Evolutionary conservation across 345 rosid species (phyloP).

Genomic region (Limnanthes douglasii): DNA sequence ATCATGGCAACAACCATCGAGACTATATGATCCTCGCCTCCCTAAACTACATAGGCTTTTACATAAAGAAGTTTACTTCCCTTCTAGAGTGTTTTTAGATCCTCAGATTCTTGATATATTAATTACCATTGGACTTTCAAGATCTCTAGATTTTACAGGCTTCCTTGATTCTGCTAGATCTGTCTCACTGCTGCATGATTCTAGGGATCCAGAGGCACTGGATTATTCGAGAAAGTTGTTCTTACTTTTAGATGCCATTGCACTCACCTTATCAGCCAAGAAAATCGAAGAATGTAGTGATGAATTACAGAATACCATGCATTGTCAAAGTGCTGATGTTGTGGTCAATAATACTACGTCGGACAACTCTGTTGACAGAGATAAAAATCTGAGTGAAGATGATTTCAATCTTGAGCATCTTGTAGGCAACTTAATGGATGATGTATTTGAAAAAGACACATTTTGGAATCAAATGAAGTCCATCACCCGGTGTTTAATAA

Average conservation of each 20-base stretch:
- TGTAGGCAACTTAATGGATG: slow-evolving; percentile 28
- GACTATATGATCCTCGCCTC: slow-evolving; percentile 90
- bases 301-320: slow-evolving; percentile 16
- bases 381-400: slow-evolving; percentile 16
- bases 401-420: slow-evolving; percentile 24
- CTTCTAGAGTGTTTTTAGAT: slow-evolving; percentile 54
- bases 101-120: slow-evolving; percentile 59
- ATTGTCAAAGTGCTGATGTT: too few relatives aligned
- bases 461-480: slow-evolving; percentile 79
- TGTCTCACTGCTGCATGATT: slow-evolving; percentile 44
- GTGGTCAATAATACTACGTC: slow-evolving; percentile 8
- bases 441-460: slow-evolving; percentile 52
- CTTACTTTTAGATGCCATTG: slow-evolving; percentile 39
- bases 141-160: slow-evolving; percentile 42
- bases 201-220: slow-evolving; percentile 34
- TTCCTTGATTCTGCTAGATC: slow-evolving; percentile 82
- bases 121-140: slow-evolving; percentile 59
- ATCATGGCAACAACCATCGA: slow-evolving; percentile 81
- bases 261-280: slow-evolving; percentile 30
- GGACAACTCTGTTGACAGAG: slow-evolving; percentile 15
- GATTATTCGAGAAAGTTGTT: slow-evolving; percentile 47
- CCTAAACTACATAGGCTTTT: slow-evolving; percentile 50
- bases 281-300: slow-evolving; percentile 17
- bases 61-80: slow-evolving; percentile 62
- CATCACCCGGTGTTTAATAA: slow-evolving; percentile 77